Evolutionary conservation across 2,329 filamentous ascomycete species (phyloP), one percentile per base, ranked within the genome.

Genomic region (Thelonectria blattea): DNA sequence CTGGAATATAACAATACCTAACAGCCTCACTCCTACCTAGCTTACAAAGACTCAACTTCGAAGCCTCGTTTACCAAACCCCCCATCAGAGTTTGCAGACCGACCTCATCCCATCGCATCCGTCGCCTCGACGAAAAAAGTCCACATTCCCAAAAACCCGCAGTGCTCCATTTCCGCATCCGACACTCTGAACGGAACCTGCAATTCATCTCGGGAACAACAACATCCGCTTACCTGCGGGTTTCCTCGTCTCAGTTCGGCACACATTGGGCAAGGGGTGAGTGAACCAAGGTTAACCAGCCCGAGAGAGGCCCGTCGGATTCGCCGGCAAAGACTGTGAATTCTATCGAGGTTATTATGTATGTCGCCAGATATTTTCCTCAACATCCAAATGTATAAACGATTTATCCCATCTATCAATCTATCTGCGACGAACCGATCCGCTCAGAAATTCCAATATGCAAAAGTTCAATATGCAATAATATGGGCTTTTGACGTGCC

Each of bases 401-500:
- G 15, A 37, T 37, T 15, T 7, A 37, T 15, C 37, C 22, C 22
- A 45, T 42, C 37, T 52, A 57, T 18, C 32, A 60, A 42, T 69
- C 58, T 61, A 64, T 67, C 57, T 61, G 50, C 56, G 59, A 45
- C 49, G n/a, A 55, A 60, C 41, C 47, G 55, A 52, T 56, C 41
- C 67, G 67, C 67, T 69, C 58, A 60, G 62, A 55, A 47, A 27
- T 5, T 18, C 42, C 52, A 53, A 57, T 30, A 30, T 30, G 27
- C 27, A 30, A 30, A 30, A 30, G 8, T 30, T 30, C 6, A 24
- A 6, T 24, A 57, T 42, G 48, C 56, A 55, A 61, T 46, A 62
- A 47, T 49, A 56, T 54, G 56, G 47, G 50, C 55, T 59, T 68
- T 45, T 59, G 50, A 64, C 58, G 42, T 62, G 15, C 60, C 52